Base-by-base conservation (phyloP, 371 early-diverging fungal species). In the Mortierella sp. region DNA sequence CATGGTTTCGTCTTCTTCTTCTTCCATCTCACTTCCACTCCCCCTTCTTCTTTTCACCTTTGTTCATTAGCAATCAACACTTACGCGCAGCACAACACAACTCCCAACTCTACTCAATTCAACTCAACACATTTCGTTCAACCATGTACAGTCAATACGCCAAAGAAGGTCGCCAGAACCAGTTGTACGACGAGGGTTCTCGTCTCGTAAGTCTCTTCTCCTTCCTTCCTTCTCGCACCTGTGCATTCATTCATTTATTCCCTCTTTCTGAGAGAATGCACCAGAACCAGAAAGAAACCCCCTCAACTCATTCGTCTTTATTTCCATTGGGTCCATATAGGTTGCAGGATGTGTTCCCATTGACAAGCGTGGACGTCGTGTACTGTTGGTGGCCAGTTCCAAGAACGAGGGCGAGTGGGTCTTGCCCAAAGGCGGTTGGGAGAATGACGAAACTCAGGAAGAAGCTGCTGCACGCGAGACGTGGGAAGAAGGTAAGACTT, bases 371-470 rank as follows among this genome's bases (percentile, higher is more conserved):
- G 90, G 89, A 14, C 88, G 90, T 44, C 90, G 89, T 74, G 88
- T 94, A 3, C 77, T 94, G 29, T 73, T 94, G 48, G 90, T 94
- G 32, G 84, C 90, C 38, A 92, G 93, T 77, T 87, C 90, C 74
- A 93, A 92, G 70, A 83, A 91, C 76, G 83, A 89, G 29, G 85
- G 89, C 73, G 91, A 90, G 7, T 94, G 93, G 93, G 92, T 93
- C 16, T 73, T 93, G 87, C 93, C 93, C 18, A 93, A 93, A 81
- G 93, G 93, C 10, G 93, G 93, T 43, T 93, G 93, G 93, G 93
- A 93, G 74, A 92, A 89, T 70, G 93, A 93, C 71, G 93, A 93
- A 80, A 89, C 92, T 43, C 84, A 88, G 70, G 90, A 90, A 77
- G 88, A 92, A 77, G 91, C 92, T 16, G 93, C 93, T 18, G 84